Base-by-base conservation (phyloP, 169 alveolate genomes). In the Plasmodium coatneyi region DNA sequence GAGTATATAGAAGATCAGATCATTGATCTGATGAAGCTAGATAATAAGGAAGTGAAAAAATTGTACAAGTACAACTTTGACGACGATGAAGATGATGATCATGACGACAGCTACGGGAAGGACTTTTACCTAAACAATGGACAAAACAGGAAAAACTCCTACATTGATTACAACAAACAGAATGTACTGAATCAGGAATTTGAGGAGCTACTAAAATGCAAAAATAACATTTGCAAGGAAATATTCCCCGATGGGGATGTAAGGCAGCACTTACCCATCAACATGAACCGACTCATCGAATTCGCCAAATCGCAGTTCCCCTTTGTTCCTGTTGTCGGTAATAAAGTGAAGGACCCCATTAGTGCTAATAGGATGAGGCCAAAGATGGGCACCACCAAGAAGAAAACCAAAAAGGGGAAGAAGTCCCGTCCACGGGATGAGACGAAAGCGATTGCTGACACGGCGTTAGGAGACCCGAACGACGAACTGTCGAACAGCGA, bases 1-100 rank as follows among this genome's bases (percentile, higher is more conserved):
- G 99, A 99, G 93, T 98, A 96, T 95, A 98, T 99, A 41, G 99
- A 99, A 95, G 99, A 99, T 96, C 99, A 99, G 94, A 97, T 96
- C 66, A 93, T 99, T 28, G 99, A 98, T 89, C 92, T 98, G 87
- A 95, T 99, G 95, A 97, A 96, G 87, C 90, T 99, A 96, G 99
- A 98, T 92, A 96, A 98, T 95, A 96, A 95, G 60, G 97, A 97
- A 86, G 96, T 99, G 46, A 94, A 95, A 70, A 79, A 97, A 14
- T 60, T 95, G 60, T 96, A 93, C 43, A 79, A 82, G 52, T 98
- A 97, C 89, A 96, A 97, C 83, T 96, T 96, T 86, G 94, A 96
- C 34, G 96, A 96, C 7, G 98, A 96, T 66, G 78, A 83, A 12
- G 76, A 66, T 66, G 76, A 66, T 80, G 95, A 95, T 86, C 93